phyloP scores from a whole-genome alignment of 164 flowering plant genomes.

The Chimonanthus praecox region DNA sequence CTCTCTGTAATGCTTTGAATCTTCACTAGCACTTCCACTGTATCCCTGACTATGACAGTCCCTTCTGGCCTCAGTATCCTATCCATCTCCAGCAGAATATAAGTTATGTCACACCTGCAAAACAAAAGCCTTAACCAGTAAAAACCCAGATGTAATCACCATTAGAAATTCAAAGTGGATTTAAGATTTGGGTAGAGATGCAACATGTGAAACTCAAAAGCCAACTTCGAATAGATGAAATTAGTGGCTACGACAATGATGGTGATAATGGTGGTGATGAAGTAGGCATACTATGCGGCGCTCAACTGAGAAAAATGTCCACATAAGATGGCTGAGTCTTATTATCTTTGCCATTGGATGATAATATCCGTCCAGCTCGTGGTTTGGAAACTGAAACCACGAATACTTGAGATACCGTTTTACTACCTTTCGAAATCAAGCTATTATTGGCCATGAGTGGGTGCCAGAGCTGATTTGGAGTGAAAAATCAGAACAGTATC shows the following conservation, averaged over 20 bases:
- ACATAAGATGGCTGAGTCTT: no score
- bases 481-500: no score
- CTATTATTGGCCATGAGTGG: no score
- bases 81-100: constrained; percentile 93
- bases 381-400: no score
- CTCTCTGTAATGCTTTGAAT: constrained; percentile 62
- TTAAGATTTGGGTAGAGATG: no score
- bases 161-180: background rate
- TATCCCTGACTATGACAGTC: constrained; percentile 81
- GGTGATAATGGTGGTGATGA: background rate
- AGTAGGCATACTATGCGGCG: background rate
- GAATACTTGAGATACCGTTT: no score
- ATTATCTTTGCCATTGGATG: no score
- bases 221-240: background rate
- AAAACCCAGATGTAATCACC: background rate
- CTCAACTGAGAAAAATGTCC: no score
- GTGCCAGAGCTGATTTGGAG: no score
- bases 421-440: no score
- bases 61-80: constrained; percentile 96
- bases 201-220: background rate
- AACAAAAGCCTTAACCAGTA: background rate
- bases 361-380: no score
- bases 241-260: background rate
- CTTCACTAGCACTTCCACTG: constrained; percentile 78
- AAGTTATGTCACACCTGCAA: constrained; percentile 79